These are phyloP conservation scores for Helminthosporium solani DNA, from an alignment of 2,329 filamentous ascomycete genomes.

Conservation along the genomic window DNA sequence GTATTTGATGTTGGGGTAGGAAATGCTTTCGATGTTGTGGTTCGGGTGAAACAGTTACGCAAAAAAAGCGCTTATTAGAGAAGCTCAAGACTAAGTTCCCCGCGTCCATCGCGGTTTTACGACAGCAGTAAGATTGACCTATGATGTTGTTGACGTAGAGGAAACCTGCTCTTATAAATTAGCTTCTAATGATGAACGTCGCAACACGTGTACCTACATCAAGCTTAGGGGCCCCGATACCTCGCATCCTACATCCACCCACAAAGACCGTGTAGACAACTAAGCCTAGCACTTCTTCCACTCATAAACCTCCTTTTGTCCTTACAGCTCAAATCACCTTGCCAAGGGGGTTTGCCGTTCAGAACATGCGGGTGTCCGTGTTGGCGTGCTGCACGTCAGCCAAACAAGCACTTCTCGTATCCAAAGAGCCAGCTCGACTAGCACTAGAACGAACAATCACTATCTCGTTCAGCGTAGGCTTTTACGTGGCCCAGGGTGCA, in stretches of 20 bases:
- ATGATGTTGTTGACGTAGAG: too few relatives aligned
- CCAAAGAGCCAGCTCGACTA: slow-evolving; percentile 33
- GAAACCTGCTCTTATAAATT: too few relatives aligned
- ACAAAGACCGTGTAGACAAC: too few relatives aligned
- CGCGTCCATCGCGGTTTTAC: not conserved
- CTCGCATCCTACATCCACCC: too few relatives aligned
- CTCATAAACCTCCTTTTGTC: not conserved
- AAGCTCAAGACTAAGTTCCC: not conserved
- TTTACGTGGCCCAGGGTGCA: slow-evolving; percentile 2
- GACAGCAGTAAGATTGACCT: too few relatives aligned
- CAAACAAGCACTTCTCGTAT: slow-evolving; percentile 30
- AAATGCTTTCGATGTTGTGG: too few relatives aligned
- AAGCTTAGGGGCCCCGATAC: not conserved
- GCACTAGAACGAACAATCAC: slow-evolving; percentile 28
- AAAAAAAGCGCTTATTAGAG: not conserved
- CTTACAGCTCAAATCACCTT: slow-evolving; percentile 7
- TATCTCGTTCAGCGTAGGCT: slow-evolving; percentile 5
- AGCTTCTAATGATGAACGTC: not conserved
- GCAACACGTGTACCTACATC: not conserved
- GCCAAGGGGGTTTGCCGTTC: slow-evolving; percentile 20
- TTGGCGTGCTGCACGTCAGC: slow-evolving; percentile 27
- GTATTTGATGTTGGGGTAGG: too few relatives aligned
- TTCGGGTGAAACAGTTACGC: too few relatives aligned
- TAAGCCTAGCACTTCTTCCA: too few relatives aligned
- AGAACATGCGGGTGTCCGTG: slow-evolving; percentile 23